Base-by-base conservation (phyloP, 441 rosid species). In the Jatropha multifida region DNA sequence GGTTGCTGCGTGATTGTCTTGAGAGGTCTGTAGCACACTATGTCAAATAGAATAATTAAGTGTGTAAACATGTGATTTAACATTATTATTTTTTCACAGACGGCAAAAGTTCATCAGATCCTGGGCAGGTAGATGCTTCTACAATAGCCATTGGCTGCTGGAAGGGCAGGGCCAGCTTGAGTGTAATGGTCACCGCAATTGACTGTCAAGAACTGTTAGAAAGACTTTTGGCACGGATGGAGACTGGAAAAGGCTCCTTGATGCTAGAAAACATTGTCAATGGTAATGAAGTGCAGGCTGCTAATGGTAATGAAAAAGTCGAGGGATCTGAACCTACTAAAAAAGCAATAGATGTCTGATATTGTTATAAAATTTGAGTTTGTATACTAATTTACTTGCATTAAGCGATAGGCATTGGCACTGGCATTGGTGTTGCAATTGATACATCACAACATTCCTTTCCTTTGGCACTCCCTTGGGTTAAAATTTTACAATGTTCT, bases 71-170 rank as follows among this genome's bases (percentile, higher is more conserved):
- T 72, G 27, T 0, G 5, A 12, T 5, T 76, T 26, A 37, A 52
- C 44, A 4, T n/a, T 17, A 2, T 17, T 55, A 3, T 71, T 17
- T 69, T 58, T 51, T 55, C 75, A 80, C 89, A 85, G 97, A 82
- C 74, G 75, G 76, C 60, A 76, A 83, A 69, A 60, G 74, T 42
- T 73, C 49, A 9, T 75, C 83, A 52, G 85, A 81, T 77, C 68
- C 72, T 32, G 71, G 83, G 48, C 77, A 81, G 80, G 85, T 83
- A 64, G 88, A 82, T 68, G 76, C 84, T 20, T 85, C 90, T 18
- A 82, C 89, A 10, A 82, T 90, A 72, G 97, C 97, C 83, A 94
- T 96, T 27, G 94, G 93, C 49, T 94, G 99, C 87, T 91, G 98
- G 99, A 94, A 83, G 84, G 98, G 99, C 3, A 85, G 85, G 77